Evolutionary conservation across 371 early-diverging fungal genomes (phyloP), one percentile per base, ranked within the genome.

Genomic region (Haplosporangium sp.): DNA sequence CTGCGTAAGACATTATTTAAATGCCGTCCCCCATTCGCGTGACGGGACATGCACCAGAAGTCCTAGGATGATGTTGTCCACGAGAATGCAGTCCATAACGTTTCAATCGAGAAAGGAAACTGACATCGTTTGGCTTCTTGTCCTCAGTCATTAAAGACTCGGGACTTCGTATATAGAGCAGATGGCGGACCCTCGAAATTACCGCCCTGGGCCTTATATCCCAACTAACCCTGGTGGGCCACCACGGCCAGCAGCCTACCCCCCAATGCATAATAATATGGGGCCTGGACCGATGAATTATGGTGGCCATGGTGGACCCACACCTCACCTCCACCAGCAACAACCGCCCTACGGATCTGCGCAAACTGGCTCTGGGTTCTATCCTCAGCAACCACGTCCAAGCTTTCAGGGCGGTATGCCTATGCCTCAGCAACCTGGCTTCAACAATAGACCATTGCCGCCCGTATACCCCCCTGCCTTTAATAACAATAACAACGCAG

Each of bases 121-220:
- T 29, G 29, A 29, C 37, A 7, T 58, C 50, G 20, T 50, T 36
- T 56, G 13, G 13, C 13, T 42, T 43, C 37, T 56, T 52, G 52
- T 36, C 23, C 21, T 42, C 13, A 16, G 23, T 18, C 45, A n/a
- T 59, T 47, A 29, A 42, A 13, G 13, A 45, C 45, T 45, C 6
- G 11, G 11, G 16, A 16, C 45, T 13, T 45, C n/a, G 46, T 16
- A 14, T n/a, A 21, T 40, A 50, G 53, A 16, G 4, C 45, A 55
- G 65, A 71, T 71, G 72, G 61, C 72, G 0, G 72, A 71, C 61
- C 72, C 72, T 14, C 65, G 72, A 37, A 51, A 48, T 48, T 63
- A 56, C 51, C 59, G 59, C 10, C 66, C 72, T 2, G 57, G 59
- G 10, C 66, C 65, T 6, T 65, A 65, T 47, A 48, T 41, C 52